Conservation (phyloP, 805 yeast genomes). For the Starmera quercuum region DNA sequence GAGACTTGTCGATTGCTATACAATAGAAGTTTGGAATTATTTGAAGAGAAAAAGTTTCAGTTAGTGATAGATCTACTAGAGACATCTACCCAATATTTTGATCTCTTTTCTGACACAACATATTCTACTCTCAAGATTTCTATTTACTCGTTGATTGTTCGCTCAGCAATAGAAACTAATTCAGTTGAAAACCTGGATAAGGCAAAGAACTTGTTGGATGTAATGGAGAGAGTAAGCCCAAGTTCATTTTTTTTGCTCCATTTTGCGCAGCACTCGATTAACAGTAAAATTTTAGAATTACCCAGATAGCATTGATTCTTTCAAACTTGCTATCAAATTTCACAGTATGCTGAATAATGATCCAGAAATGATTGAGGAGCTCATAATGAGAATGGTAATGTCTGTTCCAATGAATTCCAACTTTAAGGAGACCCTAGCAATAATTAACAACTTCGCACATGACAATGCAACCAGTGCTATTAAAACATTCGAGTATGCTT, state of each 20-base stretch:
- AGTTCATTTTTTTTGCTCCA: too few relatives aligned
- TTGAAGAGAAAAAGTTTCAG: conserved; percentile 4
- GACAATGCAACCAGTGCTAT: conserved; percentile 20
- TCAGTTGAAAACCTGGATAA: conserved; percentile 8
- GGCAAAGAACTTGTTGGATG: conserved; percentile 15
- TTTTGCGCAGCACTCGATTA: too few relatives aligned
- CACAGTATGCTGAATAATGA: conserved; percentile 8
- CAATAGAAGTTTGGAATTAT: conserved; percentile 21
- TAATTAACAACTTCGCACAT: conserved; percentile 21
- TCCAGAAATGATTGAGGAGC: conserved; percentile 17
- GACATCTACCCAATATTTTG: conserved; percentile 6
- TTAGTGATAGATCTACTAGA: conserved; percentile 13
- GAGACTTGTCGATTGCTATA: conserved; percentile 27
- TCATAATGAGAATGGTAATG: conserved; percentile 28
- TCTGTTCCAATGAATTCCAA: conserved; percentile 17
- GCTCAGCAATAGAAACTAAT: conserved; percentile 19
- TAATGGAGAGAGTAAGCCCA: conserved; percentile 21
- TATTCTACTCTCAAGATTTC: conserved; percentile 15
- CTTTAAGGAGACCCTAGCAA: conserved; percentile 17
- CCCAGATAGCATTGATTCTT: conserved; percentile 27
- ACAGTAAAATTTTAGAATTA: too few relatives aligned
- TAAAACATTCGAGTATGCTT: conserved; percentile 26
- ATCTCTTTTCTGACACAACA: conserved; percentile 10
- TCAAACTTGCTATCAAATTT: conserved; percentile 20
- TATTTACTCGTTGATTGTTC: conserved; percentile 18